A percentile compares a stretch with the other conserved stretches of the same genome.
These are phyloP conservation scores for Lodderomyces elongisporus DNA, from an alignment of 1,139 yeast species.

Conservation along the genomic window DNA sequence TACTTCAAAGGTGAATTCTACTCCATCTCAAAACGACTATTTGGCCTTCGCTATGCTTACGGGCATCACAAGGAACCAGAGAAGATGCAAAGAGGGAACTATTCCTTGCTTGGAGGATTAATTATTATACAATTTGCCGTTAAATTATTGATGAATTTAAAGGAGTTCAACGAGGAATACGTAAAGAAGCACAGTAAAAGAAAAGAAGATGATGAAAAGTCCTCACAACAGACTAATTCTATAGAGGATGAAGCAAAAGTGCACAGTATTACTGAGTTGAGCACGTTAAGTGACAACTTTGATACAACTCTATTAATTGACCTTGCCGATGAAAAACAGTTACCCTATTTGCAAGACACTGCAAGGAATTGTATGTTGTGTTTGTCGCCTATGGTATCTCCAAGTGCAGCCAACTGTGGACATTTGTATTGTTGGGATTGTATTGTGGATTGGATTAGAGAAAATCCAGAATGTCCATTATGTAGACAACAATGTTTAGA, in stretches of 20 bases:
- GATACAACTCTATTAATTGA: slow-evolving; percentile 29
- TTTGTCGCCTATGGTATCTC: slow-evolving; percentile 71
- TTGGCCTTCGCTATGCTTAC: slow-evolving; percentile 74
- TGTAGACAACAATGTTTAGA: slow-evolving; percentile 75
- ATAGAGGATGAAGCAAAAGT: slow-evolving; percentile 11
- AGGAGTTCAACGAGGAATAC: slow-evolving; percentile 22
- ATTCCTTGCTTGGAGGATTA: slow-evolving; percentile 71
- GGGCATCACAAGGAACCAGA: slow-evolving; percentile 55
- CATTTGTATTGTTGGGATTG: slow-evolving; percentile 94
- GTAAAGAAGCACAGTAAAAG: slow-evolving; percentile 13
- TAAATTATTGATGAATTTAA: slow-evolving; percentile 35
- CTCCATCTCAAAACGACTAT: slow-evolving; percentile 66
- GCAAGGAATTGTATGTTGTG: slow-evolving; percentile 83
- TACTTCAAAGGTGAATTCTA: slow-evolving; percentile 80
- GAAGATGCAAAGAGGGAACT: slow-evolving; percentile 51
- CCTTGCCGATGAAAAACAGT: slow-evolving; percentile 48
- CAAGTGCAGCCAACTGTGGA: slow-evolving; percentile 87
- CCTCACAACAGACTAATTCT: slow-evolving; percentile 1
- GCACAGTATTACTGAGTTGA: slow-evolving; percentile 19
- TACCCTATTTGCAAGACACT: slow-evolving; percentile 67
- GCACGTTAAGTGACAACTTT: slow-evolving; percentile 14
- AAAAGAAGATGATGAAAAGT: slow-evolving; percentile 4
- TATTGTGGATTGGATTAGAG: slow-evolving; percentile 83
- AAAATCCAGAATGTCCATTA: slow-evolving; percentile 85
- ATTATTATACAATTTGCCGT: slow-evolving; percentile 58